These are phyloP conservation scores for Nicotiana tabacum DNA, from an alignment of 257 asterid genomes.

Conservation along the genomic window DNA sequence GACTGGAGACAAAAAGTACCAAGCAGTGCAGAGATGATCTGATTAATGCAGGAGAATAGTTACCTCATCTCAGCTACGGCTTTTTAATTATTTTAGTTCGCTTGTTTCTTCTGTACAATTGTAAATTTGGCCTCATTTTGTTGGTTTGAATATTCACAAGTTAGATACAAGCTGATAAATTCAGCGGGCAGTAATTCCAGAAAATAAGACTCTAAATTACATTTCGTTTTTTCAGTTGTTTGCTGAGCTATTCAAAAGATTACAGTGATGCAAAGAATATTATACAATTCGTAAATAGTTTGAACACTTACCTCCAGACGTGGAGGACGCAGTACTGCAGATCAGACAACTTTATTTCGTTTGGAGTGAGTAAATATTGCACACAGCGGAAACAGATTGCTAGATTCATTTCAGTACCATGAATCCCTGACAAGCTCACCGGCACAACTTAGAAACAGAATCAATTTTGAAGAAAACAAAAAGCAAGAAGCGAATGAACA, in stretches of 20 bases:
- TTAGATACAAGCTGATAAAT: background rate
- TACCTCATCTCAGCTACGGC: background rate
- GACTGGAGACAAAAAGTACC: background rate
- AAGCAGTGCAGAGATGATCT: background rate
- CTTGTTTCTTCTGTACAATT: background rate
- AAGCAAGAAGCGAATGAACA: background rate
- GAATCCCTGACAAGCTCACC: background rate
- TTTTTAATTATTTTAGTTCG: background rate
- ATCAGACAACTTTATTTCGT: background rate
- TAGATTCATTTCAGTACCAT: background rate
- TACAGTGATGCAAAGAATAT: background rate
- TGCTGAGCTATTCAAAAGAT: background rate
- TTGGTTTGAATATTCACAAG: background rate
- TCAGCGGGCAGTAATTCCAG: background rate
- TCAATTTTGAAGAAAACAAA: background rate
- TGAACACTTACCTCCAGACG: background rate
- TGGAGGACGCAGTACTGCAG: background rate
- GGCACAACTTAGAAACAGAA: background rate
- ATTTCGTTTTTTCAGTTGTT: background rate
- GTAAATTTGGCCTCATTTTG: constrained; percentile 2
- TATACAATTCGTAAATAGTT: background rate
- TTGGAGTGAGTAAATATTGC: background rate
- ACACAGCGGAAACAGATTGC: background rate
- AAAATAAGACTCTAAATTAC: background rate
- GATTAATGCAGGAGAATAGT: background rate